Base-by-base conservation (phyloP, 2,329 filamentous ascomycete genomes). In the Aspergillus chevalieri region DNA sequence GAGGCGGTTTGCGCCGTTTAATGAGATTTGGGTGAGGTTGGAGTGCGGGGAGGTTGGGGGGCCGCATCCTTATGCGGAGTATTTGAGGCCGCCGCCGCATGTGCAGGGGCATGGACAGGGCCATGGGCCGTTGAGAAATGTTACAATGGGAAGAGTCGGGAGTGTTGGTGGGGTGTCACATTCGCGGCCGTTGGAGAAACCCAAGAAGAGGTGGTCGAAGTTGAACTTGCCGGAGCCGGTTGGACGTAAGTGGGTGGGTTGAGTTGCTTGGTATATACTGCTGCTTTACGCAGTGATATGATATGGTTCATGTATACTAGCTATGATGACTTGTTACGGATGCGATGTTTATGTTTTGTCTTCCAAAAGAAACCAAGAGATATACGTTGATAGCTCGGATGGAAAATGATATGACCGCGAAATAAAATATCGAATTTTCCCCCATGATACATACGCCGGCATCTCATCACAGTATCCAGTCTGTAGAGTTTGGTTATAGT, bases 1-100 rank as follows among this genome's bases (percentile, higher is more conserved):
- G 17, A 54, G 61, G 15, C 53, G 55, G 5, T 61, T 65, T n/a
- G 49, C 49, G 4, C 56, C 55, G 10, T 64, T 58, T 42, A 60
- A 50, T 39, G 51, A 63, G 47, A 56, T 69, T 5, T 69, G 65
- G 65, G 50, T 65, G 6, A 56, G 54, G 42, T 49, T 69, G 38
- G 54, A 63, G 24, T 69, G 66, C 52, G 52, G 49, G 8, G 48
- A 53, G n/a, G 46, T 28, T 46, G 6, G 52, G 39, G 6, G 46
- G 24, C 2, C 47, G 55, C 28, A 54, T 49, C 7, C 38, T 50
- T n/a, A 38, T 44, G 17, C 22, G 42, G 21, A 44, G 7, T 44
- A 44, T 17, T 44, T 26, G 3, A 22, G 42, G 12, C 42, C 42
- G 9, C 15, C 12, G 41, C 36, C 19, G n/a, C 7, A 19, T 39